Percentiles rank a stretch among this genome's conserved stretches.
phyloP scores from a whole-genome alignment of 2,329 filamentous ascomycete genomes.

The Sporothrix pseudoabietina region DNA sequence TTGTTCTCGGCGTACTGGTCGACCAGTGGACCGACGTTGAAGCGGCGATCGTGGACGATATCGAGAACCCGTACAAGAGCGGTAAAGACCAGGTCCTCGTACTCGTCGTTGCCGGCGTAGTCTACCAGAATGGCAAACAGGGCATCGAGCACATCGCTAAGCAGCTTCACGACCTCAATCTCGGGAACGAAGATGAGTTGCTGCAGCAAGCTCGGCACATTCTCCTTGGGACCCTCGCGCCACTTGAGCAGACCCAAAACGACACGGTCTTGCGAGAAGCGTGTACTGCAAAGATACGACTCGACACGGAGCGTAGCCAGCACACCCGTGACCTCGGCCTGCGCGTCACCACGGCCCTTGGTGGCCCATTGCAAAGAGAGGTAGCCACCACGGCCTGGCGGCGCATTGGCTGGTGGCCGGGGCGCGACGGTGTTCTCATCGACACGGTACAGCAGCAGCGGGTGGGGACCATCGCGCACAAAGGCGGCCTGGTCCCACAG shows the following conservation, averaged over 20 bases:
- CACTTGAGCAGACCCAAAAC: conserved; percentile 83
- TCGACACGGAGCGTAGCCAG: conserved; percentile 77
- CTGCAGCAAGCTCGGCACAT: conserved; percentile 73
- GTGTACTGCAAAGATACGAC: conserved; percentile 91
- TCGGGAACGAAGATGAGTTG: conserved; percentile 92
- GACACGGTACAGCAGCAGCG: conserved; percentile 81
- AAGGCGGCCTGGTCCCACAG: conserved; percentile 93
- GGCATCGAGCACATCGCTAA: conserved; percentile 85
- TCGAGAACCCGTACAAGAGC: conserved; percentile 86
- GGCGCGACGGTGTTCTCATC: conserved; percentile 83
- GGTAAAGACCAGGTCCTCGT: conserved; percentile 89
- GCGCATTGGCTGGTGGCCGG: conserved; percentile 48
- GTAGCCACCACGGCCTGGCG: conserved; percentile 76
- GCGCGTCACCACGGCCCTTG: conserved; percentile 64
- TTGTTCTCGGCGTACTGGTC: conserved; percentile 86
- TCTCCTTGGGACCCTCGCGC: conserved; percentile 72
- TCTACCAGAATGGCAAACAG: conserved; percentile 91
- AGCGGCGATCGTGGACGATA: conserved; percentile 91
- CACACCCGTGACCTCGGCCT: conserved; percentile 75
- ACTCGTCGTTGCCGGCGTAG: conserved; percentile 86
- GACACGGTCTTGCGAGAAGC: conserved; percentile 88
- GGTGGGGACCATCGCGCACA: conserved; percentile 79
- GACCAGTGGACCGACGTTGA: conserved; percentile 86
- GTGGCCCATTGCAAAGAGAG: conserved; percentile 79
- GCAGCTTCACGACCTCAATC: conserved; percentile 94